These are phyloP conservation scores for Fusarium hainanense DNA, from an alignment of 2,329 filamentous ascomycete species.

Conservation along the genomic window DNA sequence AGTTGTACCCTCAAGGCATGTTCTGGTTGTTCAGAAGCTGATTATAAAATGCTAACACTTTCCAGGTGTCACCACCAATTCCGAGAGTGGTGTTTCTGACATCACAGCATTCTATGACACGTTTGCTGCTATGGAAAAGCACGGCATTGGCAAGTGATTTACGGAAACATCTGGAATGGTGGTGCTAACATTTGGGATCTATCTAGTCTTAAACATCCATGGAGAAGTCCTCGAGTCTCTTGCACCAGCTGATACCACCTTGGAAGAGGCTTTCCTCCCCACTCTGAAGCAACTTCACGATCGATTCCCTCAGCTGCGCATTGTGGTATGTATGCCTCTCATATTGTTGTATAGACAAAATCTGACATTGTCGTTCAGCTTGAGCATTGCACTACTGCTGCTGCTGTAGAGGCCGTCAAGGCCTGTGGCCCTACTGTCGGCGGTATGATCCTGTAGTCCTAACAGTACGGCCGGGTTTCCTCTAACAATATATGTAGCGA, in stretches of 20 bases:
- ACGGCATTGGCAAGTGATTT: conserved; percentile 64
- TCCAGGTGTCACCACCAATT: conserved; percentile 72
- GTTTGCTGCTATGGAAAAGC: conserved; percentile 88
- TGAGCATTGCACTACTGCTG: conserved; percentile 89
- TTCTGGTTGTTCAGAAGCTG: neutral
- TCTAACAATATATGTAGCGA: conserved; percentile 58
- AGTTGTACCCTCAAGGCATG: conserved; percentile 70
- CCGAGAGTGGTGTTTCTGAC: conserved; percentile 74
- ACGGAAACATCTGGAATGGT: neutral
- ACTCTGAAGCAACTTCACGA: conserved; percentile 79
- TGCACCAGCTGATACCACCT: conserved; percentile 59
- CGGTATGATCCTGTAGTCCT: conserved; percentile 48
- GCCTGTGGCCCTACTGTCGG: conserved; percentile 81
- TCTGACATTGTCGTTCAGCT: conserved; percentile 52
- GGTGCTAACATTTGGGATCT: conserved; percentile 1
- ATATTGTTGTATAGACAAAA: neutral
- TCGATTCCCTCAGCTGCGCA: conserved; percentile 77
- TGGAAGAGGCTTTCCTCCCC: conserved; percentile 76
- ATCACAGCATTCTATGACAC: conserved; percentile 79
- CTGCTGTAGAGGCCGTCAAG: conserved; percentile 81
- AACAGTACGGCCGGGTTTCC: neutral
- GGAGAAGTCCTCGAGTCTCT: conserved; percentile 75
- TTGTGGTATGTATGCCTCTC: conserved; percentile 56
- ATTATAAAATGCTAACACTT: conserved; percentile 23
- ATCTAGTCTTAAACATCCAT: conserved; percentile 85